Conservation (phyloP, 805 yeast species). For the Metschnikowia corniflorae region DNA sequence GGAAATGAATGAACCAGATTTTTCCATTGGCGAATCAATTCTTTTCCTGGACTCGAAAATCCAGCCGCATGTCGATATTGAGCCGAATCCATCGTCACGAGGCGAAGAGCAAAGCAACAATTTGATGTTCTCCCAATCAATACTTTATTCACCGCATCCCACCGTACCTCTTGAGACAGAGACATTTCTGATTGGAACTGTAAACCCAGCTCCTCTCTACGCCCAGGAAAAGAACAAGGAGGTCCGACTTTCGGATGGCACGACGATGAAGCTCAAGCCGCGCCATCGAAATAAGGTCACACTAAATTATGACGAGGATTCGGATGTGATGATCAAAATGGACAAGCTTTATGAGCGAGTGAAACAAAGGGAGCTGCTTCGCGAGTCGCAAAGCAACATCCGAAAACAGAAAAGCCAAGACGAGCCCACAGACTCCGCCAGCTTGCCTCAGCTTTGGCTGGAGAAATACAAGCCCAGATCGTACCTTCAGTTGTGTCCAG, state of each 20-base stretch:
- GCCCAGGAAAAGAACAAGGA: too few species aligned
- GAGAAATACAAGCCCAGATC: slow-evolving; percentile 38
- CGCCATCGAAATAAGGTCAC: slow-evolving; percentile 4
- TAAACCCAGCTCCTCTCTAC: too few species aligned
- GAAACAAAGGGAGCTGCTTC: slow-evolving; percentile 10
- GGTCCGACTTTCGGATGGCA: slow-evolving; percentile 14
- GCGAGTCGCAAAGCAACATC: slow-evolving; percentile 5
- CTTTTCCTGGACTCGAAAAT: slow-evolving; percentile 3
- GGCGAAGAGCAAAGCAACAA: background rate
- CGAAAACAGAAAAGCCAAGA: background rate
- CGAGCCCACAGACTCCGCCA: background rate
- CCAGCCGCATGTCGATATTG: background rate
- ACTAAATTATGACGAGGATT: slow-evolving; percentile 6
- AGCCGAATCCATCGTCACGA: background rate
- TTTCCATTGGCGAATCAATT: background rate
- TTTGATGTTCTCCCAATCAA: slow-evolving; percentile 5
- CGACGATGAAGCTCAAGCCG: slow-evolving; percentile 12
- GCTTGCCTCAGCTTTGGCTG: slow-evolving; percentile 27
- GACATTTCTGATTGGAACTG: too few species aligned
- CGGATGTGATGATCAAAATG: slow-evolving; percentile 15
- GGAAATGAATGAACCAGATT: background rate
- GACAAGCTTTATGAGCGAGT: slow-evolving; percentile 18
- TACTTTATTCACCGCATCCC: slow-evolving; percentile 4
- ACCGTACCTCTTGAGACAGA: too few species aligned
- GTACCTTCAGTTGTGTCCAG: slow-evolving; percentile 38